Evolutionary conservation across 371 early-diverging fungal genomes (phyloP).

Genomic region (Choanephora cucurbitarum): DNA sequence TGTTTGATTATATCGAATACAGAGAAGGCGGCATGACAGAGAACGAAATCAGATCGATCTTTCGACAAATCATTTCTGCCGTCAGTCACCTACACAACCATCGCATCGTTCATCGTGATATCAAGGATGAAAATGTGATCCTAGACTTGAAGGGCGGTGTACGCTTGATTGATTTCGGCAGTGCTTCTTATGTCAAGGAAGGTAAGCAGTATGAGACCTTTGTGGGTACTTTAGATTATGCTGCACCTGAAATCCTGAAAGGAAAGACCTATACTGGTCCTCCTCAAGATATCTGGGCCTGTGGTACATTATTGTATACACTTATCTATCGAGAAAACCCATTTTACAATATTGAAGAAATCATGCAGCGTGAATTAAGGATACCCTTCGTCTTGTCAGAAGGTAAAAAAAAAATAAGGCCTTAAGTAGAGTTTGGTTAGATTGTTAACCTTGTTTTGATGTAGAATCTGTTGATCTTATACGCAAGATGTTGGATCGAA

Average conservation of each 20-base stretch:
- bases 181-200: conserved; percentile 59
- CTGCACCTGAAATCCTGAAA: conserved; percentile 66
- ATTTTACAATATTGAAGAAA: conserved; percentile 27
- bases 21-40: conserved; percentile 53
- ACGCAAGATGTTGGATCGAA: conserved; percentile 55
- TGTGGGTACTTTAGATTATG: conserved; percentile 72
- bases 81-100: conserved; percentile 71
- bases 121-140: conserved; percentile 81
- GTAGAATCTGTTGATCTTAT: conserved; percentile 59
- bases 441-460: too few species aligned
- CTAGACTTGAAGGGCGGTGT: conserved; percentile 53
- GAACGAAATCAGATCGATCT: conserved; percentile 58
- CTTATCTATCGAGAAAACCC: conserved; percentile 55
- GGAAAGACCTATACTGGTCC: conserved; percentile 65
- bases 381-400: conserved; percentile 18
- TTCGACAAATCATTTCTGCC: conserved; percentile 63
- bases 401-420: too few species aligned
- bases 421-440: too few species aligned
- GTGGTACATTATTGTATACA: conserved; percentile 78
- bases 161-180: conserved; percentile 72
- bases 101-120: conserved; percentile 79
- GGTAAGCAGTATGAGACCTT: conserved; percentile 63
- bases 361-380: conserved; percentile 26
- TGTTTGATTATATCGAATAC: conserved; percentile 77
- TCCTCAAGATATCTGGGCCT: conserved; percentile 82